Evolutionary conservation across 2,329 filamentous ascomycete genomes (phyloP), one percentile per base, ranked within the genome.

Genomic region (Raffaelea deltoideospora): DNA sequence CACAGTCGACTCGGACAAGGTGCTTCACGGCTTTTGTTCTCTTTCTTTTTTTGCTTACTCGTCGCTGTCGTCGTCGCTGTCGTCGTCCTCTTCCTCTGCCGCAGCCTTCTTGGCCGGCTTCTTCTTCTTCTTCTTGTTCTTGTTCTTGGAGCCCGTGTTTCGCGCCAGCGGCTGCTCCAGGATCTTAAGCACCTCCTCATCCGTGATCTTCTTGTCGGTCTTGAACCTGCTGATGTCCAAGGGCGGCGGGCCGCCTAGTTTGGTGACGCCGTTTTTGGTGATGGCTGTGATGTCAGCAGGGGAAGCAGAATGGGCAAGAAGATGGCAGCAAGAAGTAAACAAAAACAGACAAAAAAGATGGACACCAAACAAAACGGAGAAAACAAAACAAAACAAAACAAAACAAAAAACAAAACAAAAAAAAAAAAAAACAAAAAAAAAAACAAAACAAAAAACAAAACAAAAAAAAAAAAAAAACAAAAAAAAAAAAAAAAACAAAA

Each of bases 131-230:
- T 79, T 81, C 68, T 80, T 86, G 74, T 87, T 92, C 70, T 86
- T 88, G 68, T 82, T 90, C 68, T 85, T 85, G 31, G 34, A 20
- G 55, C 85, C 87, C 57, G 87, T 86, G 64, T 83, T 82, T 63
- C 83, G 84, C 47, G 78, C 67, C 50, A 94, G 63, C 23, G 88
- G 88, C 59, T 83, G 82, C 63, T 90, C 86, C 35, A 98, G 72
- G 46, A 96, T 88, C 69, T 90, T 84, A 50, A 96, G 76, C 47
- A 98, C 71, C 64, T 96, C 88, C 65, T 93, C 85, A 46, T 96
- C 88, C 47, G 77, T 79, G 53, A 98, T 94, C 73, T 95, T 95
- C 75, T 96, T 96, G 60, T 96, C 87, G 24, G 84, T 79, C 72
- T 94, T 80, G 69, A 79, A 75, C 66, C 87, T 86, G 55, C 69